Base-by-base conservation (phyloP, 306 rosid species). In the Ceratonia siliqua region DNA sequence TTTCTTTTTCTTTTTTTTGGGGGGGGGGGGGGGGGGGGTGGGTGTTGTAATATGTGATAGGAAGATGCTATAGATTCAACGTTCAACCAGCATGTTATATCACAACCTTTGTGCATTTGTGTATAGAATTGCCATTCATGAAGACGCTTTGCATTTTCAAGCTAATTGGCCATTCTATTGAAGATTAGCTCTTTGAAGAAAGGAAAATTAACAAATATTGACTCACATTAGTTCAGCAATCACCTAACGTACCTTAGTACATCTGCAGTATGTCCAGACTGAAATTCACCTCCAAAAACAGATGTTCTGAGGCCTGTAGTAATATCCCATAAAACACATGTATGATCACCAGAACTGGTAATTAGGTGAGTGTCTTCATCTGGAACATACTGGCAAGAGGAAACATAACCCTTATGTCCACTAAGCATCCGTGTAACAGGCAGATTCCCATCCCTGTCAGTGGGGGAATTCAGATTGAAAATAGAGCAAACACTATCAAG, bases 251-350 rank as follows among this genome's bases (percentile, higher is more conserved):
- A 94, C 98, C 98, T 91, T 24, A 82, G 83, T 76, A 94, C 95
- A 76, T 94, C 98, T 53, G 89, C 88, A 72, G 96, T 87, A 71
- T 94, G 98, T 55, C 98, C 98, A 4, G 97, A 94, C 87, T 94
- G 98, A 91, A 94, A 94, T 85, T 94, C 97, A 70, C 97, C 98
- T 25, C 98, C 98, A 27, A 94, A 94, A 70, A 91, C 97, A 72
- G 98, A 90, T 24, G 98, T 90, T 79, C 91, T 82, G 36, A 94
- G 97, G 75, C 98, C 98, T 1, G 97, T 91, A 33, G 96, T 87
- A 74, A 91, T 87, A 86, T 94, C 98, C 98, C 98, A 94, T 72
- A 94, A 87, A 56, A 91, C 87, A 77, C 97, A 94, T 7, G 98
- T 94, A 57, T 90, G 96, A 81, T 94, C 98, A 22, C 98, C 98